Conservation (phyloP, 805 yeast species). For the Yarrowia sp. region DNA sequence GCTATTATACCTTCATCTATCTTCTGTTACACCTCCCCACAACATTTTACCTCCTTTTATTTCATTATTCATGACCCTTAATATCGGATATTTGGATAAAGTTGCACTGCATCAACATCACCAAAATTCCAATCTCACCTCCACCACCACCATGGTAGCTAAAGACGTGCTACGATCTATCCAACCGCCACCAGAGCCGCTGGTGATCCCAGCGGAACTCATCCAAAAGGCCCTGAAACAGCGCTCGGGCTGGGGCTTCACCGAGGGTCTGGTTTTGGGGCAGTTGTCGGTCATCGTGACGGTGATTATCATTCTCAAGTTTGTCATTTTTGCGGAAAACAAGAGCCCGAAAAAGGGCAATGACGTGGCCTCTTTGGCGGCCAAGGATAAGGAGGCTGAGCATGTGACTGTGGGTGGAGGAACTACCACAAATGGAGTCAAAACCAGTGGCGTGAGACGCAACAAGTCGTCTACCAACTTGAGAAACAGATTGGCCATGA, state of each 20-base stretch:
- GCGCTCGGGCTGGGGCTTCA: slow-evolving; percentile 21
- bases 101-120: neutral
- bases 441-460: neutral
- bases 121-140: neutral
- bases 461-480: slow-evolving; percentile 11
- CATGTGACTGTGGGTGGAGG: neutral
- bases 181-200: slow-evolving; percentile 14
- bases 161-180: neutral
- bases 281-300: slow-evolving; percentile 18
- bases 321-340: slow-evolving; percentile 22
- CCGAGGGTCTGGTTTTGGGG: slow-evolving; percentile 19
- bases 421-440: neutral
- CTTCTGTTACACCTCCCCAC: neutral
- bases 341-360: slow-evolving; percentile 2
- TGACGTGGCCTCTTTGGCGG: neutral
- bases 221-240: neutral
- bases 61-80: too few relatives aligned
- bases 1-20: too few relatives aligned
- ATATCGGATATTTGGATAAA: too few relatives aligned
- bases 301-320: slow-evolving; percentile 17
- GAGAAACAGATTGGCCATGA: slow-evolving; percentile 9
- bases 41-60: too few relatives aligned
- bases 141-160: neutral
- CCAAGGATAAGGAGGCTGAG: slow-evolving; percentile 11
- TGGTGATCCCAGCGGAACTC: slow-evolving; percentile 12